phyloP scores from a whole-genome alignment of 768 basidiomycete species.

The Lentinula raphanica region DNA sequence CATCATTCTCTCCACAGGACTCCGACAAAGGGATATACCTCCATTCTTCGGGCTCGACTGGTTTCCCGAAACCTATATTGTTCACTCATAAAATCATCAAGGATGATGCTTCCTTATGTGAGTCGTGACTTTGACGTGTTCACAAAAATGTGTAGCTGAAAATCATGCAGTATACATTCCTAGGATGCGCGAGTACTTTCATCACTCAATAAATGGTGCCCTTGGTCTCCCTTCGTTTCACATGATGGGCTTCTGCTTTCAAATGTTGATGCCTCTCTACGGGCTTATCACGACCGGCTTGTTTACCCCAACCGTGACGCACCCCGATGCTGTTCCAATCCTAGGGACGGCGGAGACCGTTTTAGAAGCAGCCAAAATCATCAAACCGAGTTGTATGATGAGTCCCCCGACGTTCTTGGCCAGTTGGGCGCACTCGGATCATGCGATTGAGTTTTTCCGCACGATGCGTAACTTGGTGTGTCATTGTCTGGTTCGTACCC shows the following conservation, averaged over 20 bases:
- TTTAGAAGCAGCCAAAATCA: conserved; percentile 14
- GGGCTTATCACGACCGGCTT: conserved; percentile 14
- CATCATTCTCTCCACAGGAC: conserved; percentile 6
- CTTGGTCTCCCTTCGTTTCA: conserved; percentile 21
- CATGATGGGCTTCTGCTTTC: conserved; percentile 13
- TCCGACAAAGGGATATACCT: conserved; percentile 17
- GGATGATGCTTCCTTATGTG: conserved; percentile 18
- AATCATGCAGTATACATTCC: not conserved
- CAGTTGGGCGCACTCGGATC: conserved; percentile 15
- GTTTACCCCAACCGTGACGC: conserved; percentile 18
- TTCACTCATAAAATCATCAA: conserved; percentile 14
- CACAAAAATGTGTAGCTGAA: not conserved
- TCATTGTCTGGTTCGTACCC: not conserved
- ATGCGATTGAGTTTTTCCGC: conserved; percentile 15
- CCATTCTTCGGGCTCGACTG: conserved; percentile 30
- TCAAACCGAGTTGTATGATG: conserved; percentile 13
- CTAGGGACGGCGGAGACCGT: conserved; percentile 17
- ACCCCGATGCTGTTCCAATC: conserved; percentile 14
- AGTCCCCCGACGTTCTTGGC: conserved; percentile 20
- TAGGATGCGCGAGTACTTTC: not conserved
- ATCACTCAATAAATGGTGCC: conserved; percentile 2
- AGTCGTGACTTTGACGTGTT: conserved; percentile 6
- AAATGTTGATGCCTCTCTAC: conserved; percentile 12
- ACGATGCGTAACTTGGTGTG: conserved; percentile 17
- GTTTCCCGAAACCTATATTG: conserved; percentile 25